These are phyloP conservation scores for Plasmodium fragile DNA, from an alignment of 169 alveolate genomes.

Conservation along the genomic window DNA sequence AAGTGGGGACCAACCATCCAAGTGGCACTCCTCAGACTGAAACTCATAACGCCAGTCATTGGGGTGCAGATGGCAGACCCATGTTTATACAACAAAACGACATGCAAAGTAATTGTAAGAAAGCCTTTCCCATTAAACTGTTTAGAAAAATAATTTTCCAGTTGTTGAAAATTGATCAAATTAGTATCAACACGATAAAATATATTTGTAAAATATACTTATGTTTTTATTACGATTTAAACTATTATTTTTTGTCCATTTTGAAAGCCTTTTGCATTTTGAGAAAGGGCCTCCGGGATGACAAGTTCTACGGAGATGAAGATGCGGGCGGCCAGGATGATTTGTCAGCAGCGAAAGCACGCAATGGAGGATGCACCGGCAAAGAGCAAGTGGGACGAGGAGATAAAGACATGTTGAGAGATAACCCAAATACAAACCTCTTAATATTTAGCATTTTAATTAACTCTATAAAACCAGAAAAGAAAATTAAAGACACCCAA, in stretches of 20 bases:
- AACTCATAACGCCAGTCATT: neutral
- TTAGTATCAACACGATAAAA: conserved; percentile 33
- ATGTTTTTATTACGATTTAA: conserved; percentile 45
- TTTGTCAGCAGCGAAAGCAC: neutral
- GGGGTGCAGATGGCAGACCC: neutral
- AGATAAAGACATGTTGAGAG: neutral
- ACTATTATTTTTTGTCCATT: conserved; percentile 26
- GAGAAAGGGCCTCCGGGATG: neutral
- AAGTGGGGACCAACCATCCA: neutral
- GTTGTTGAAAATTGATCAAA: conserved; percentile 8
- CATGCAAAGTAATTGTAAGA: neutral
- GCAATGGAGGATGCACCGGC: neutral
- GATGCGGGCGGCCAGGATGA: neutral
- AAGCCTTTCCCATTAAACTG: conserved; percentile 61
- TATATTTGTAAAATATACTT: conserved; percentile 40
- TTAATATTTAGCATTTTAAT: conserved; percentile 49
- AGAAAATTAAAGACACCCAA: conserved; percentile 17
- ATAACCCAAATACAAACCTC: conserved; percentile 5
- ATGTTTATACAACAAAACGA: neutral
- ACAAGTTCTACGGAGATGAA: neutral
- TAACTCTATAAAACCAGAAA: conserved; percentile 68
- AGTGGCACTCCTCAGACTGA: neutral
- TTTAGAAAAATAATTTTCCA: conserved; percentile 20
- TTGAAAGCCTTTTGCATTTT: conserved; percentile 2
- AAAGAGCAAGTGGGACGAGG: neutral